phyloP scores from a whole-genome alignment of 2,329 filamentous ascomycete species.

The Penicillium freii region DNA sequence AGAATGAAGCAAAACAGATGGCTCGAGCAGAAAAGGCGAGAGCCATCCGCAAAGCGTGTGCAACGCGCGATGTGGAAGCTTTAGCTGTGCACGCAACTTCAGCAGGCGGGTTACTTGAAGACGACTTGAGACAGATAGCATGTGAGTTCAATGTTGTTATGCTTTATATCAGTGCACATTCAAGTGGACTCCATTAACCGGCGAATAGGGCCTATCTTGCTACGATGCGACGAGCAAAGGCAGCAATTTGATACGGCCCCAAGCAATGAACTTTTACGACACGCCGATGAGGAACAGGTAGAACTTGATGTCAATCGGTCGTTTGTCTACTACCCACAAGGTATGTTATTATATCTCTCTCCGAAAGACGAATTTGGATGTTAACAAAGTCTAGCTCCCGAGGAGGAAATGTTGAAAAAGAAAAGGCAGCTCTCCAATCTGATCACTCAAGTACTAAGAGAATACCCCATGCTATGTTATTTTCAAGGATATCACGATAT shows the following conservation, averaged over 20 bases:
- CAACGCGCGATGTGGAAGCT: slow-evolving; percentile 53
- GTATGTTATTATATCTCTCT: slow-evolving; percentile 49
- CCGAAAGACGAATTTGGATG: neutral
- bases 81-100: slow-evolving; percentile 61
- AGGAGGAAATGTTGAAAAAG: slow-evolving; percentile 65
- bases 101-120: slow-evolving; percentile 65
- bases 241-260: slow-evolving; percentile 23
- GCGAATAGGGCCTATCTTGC: slow-evolving; percentile 49
- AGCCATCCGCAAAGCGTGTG: slow-evolving; percentile 61
- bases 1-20: slow-evolving; percentile 2
- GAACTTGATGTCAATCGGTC: slow-evolving; percentile 88
- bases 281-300: slow-evolving; percentile 88
- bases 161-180: neutral
- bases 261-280: slow-evolving; percentile 67
- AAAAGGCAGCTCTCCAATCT: slow-evolving; percentile 76
- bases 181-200: slow-evolving; percentile 13
- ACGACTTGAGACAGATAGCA: slow-evolving; percentile 67
- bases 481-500: slow-evolving; percentile 99
- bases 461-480: slow-evolving; percentile 81
- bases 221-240: slow-evolving; percentile 39
- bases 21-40: slow-evolving; percentile 40
- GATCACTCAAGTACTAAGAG: slow-evolving; percentile 76
- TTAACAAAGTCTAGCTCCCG: slow-evolving; percentile 56
- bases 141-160: slow-evolving; percentile 59
- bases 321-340: slow-evolving; percentile 92